phyloP scores from a whole-genome alignment of 192 early-diverging fungal genomes.

The Coemansia erecta region DNA sequence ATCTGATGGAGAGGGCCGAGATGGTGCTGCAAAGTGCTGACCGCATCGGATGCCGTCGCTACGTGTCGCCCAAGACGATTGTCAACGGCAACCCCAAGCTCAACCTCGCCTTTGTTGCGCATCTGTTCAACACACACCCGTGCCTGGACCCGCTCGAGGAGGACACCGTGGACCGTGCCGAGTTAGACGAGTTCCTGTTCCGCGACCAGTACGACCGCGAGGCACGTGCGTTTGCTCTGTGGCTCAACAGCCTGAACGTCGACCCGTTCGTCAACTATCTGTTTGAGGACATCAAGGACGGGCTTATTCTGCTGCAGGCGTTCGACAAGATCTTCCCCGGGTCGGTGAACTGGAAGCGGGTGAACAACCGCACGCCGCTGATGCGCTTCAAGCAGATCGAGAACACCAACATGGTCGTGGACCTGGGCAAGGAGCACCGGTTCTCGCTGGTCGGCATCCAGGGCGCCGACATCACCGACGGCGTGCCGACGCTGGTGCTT shows the following conservation, averaged over 20 bases:
- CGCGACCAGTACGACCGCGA: constrained; percentile 56
- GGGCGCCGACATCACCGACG: constrained; percentile 92
- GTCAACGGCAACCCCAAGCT: constrained; percentile 96
- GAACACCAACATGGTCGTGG: constrained; percentile 93
- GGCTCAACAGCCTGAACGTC: constrained; percentile 96
- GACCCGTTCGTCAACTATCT: constrained; percentile 98
- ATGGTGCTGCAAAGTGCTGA: constrained; percentile 86
- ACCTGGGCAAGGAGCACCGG: constrained; percentile 77
- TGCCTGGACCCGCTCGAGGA: constrained; percentile 89
- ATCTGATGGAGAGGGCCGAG: constrained; percentile 85
- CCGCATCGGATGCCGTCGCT: constrained; percentile 90
- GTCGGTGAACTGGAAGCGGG: constrained; percentile 89
- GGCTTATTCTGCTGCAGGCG: constrained; percentile 88
- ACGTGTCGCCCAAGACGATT: constrained; percentile 89
- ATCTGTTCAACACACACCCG: constrained; percentile 97
- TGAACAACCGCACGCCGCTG: constrained; percentile 69
- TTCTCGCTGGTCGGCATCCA: constrained; percentile 96
- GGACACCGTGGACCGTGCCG: constrained; percentile 75
- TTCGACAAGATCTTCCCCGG: constrained; percentile 93
- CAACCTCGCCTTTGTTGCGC: constrained; percentile 98
- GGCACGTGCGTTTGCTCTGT: constrained; percentile 86
- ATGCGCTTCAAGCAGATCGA: constrained; percentile 97
- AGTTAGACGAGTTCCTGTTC: constrained; percentile 73
- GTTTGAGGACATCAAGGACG: constrained; percentile 95
- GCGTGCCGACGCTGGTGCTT: constrained; percentile 83